A percentile compares a stretch with the other conserved stretches of the same genome.
Conservation (phyloP, 1,284 basidiomycete genomes). For the Hymenochaete sp. region DNA sequence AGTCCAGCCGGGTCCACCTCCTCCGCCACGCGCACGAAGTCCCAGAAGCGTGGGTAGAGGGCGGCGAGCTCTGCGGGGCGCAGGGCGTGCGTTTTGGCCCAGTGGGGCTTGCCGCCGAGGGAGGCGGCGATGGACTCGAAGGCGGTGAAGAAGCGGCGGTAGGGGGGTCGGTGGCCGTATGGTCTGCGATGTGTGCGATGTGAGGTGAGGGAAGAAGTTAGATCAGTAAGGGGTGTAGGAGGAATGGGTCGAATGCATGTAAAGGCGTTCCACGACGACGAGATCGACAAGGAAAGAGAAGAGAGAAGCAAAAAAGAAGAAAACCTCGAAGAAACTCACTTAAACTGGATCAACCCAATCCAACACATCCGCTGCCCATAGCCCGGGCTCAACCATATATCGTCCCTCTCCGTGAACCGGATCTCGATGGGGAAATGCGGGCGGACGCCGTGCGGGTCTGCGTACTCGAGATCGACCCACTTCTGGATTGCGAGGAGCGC, state of each 20-base stretch:
- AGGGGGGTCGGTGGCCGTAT: slow-evolving; percentile 83
- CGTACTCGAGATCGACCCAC: slow-evolving; percentile 69
- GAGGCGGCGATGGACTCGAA: slow-evolving; percentile 73
- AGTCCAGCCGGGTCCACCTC: slow-evolving; percentile 74
- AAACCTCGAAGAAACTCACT: slow-evolving; percentile 44
- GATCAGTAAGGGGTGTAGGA: slow-evolving; percentile 11
- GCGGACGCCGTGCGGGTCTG: slow-evolving; percentile 63
- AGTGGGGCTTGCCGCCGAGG: slow-evolving; percentile 86
- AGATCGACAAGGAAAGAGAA: no score
- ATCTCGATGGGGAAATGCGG: slow-evolving; percentile 94
- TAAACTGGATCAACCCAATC: slow-evolving; percentile 95
- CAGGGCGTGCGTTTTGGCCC: slow-evolving; percentile 90
- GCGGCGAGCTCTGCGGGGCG: slow-evolving; percentile 55
- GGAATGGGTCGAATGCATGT: no score
- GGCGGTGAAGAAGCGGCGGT: slow-evolving; percentile 69
- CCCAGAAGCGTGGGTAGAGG: slow-evolving; percentile 79
- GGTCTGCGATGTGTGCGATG: slow-evolving; percentile 47
- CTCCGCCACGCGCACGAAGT: slow-evolving; percentile 66
- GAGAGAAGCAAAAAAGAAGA: no score
- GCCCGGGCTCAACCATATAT: slow-evolving; percentile 90
- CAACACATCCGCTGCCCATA: slow-evolving; percentile 78
- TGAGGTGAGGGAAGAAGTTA: slow-evolving; percentile 12
- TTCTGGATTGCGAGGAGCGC: slow-evolving; percentile 69
- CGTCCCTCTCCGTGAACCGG: slow-evolving; percentile 81
- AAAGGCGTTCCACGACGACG: no score